Evolutionary conservation across 2,329 filamentous ascomycete genomes (phyloP), one percentile per base, ranked within the genome.

Genomic region (Fusarium scirpi): DNA sequence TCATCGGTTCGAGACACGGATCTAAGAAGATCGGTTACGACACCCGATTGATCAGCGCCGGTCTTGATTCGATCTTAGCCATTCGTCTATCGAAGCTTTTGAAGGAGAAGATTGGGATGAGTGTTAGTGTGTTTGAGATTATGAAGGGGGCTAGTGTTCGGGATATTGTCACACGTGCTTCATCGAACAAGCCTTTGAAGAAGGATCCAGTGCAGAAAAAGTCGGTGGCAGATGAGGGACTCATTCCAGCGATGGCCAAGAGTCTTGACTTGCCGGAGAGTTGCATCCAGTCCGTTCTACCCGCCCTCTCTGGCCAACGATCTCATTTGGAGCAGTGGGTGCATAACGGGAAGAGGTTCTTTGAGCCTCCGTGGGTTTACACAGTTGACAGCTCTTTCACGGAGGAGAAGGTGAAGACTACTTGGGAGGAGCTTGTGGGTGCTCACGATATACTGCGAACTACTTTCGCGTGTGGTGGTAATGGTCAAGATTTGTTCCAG

Each of bases 31-130:
- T 69, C 2, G 18, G 43, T 1, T 51, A 70, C 10, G 25, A 25
- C 13, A 69, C 61, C 1, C 69, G 16, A 4, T 32, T 69, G 2
- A 61, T 70, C 11, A 70, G 43, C 9, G 16, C 57, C 2, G 66
- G 66, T 0, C 47, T 69, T 5, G 66, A 69, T 25, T 69, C 66
- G 0, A 70, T 70, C 9, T 38, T 54, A 12, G 66, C 66, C 4
- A 69, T 69, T 12, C 61, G 66, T 0, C n/a, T 69, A 7, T 70
- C 61, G 7, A 69, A 66, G 27, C 46, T 69, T 8, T 6, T 70
- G 8, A 70, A 27, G 13, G 51, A 67, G 15, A 25, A 40, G 12
- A 11, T 70, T 6, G 27, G 65, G 3, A 11, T 69, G 2, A 22
- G 6, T 10, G 41, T 53, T 2, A 56, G 49, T 5, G 65, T 68